Percentiles rank a stretch among this genome's conserved stretches.
Evolutionary conservation across 306 rosid species (phyloP).

Genomic region (Begonia fuchsioides): DNA sequence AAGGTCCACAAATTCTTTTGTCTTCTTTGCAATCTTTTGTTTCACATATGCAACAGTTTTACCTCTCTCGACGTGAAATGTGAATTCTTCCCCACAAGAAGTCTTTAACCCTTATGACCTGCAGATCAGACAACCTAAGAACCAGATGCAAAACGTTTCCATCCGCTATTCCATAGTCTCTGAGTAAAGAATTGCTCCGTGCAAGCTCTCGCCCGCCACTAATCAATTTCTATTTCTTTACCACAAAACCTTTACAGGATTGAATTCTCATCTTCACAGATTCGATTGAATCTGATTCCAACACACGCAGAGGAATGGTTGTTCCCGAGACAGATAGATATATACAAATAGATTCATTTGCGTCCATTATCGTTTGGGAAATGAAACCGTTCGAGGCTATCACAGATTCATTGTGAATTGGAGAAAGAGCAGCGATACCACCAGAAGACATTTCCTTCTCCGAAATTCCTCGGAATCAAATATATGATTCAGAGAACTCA

Average conservation of each 20-base stretch:
- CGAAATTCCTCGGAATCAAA: constrained; percentile 9
- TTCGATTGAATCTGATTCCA: constrained; percentile 66
- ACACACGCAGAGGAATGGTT: constrained; percentile 51
- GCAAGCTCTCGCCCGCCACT: constrained; percentile 84
- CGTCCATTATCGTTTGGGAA: constrained; percentile 21
- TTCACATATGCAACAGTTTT: no score
- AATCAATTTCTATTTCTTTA: constrained; percentile 70
- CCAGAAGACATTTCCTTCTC: constrained; percentile 65
- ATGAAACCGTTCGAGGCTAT: constrained; percentile 17
- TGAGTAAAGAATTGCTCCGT: constrained; percentile 53
- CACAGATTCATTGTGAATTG: constrained; percentile 32
- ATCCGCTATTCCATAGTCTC: constrained; percentile 68
- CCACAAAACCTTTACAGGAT: constrained; percentile 54
- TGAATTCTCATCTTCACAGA: constrained; percentile 71
- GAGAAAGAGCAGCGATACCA: constrained; percentile 49
- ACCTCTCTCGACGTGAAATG: constrained; percentile 63
- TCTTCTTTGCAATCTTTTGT: constrained; percentile 55
- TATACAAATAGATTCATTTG: constrained; percentile 42
- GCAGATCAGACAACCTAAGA: constrained; percentile 63
- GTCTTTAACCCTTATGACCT: constrained; percentile 57
- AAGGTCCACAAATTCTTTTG: constrained; percentile 46
- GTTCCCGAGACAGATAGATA: constrained; percentile 45
- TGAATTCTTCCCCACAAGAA: constrained; percentile 46
- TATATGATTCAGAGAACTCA: constrained; percentile 8
- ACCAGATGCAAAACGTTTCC: constrained; percentile 90